phyloP scores from a whole-genome alignment of 441 rosid species.

The Dalechampia spathulata region DNA sequence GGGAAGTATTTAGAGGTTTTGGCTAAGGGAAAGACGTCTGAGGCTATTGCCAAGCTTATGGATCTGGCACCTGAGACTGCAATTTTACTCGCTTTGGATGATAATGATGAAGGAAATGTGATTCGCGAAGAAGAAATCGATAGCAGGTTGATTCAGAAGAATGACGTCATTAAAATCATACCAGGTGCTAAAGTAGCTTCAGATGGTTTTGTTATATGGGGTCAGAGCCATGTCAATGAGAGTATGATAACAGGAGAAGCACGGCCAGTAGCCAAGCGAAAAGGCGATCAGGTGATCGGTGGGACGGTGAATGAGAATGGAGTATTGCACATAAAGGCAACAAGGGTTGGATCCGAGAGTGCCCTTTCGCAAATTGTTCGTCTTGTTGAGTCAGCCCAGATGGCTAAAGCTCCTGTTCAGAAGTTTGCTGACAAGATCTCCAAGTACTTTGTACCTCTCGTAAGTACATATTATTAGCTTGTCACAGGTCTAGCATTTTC shows the following conservation, averaged over 20 bases:
- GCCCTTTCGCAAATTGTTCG: constrained; percentile 91
- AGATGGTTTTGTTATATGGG: constrained; percentile 86
- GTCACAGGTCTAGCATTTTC: neutral
- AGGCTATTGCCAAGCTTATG: constrained; percentile 92
- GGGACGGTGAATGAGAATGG: constrained; percentile 92
- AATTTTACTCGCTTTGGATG: constrained; percentile 43
- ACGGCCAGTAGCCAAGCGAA: constrained; percentile 73
- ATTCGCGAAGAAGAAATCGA: constrained; percentile 66
- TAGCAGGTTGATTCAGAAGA: constrained; percentile 72
- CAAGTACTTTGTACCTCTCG: constrained; percentile 83
- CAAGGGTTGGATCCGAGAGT: constrained; percentile 88
- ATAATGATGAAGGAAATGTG: constrained; percentile 58
- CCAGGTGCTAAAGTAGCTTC: constrained; percentile 94
- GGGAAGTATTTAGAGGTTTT: constrained; percentile 87
- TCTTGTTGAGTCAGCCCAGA: constrained; percentile 87
- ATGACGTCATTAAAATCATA: constrained; percentile 68
- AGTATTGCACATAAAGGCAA: constrained; percentile 64
- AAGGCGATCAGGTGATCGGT: constrained; percentile 78
- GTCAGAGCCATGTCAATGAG: constrained; percentile 92
- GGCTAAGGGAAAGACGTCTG: constrained; percentile 90
- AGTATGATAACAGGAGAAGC: constrained; percentile 99
- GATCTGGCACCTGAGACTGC: constrained; percentile 77
- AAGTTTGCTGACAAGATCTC: constrained; percentile 89
- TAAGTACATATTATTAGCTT: constrained; percentile 15
- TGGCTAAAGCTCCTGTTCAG: constrained; percentile 97